These are phyloP conservation scores for Candida ipomoeae DNA, from an alignment of 805 yeast genomes.

Conservation along the genomic window DNA sequence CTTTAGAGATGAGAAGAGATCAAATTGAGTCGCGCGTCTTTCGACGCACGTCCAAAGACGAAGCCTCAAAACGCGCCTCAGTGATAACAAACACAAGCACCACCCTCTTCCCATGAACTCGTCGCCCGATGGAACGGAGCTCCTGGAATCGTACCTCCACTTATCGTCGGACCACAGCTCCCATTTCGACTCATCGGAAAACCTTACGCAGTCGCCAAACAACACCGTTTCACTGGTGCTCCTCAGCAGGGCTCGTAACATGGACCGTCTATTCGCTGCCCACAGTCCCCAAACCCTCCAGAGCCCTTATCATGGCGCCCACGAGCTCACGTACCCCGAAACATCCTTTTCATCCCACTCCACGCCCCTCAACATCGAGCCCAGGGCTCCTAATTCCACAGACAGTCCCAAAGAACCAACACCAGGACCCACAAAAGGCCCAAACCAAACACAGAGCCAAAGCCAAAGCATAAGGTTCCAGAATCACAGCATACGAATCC, in stretches of 20 bases:
- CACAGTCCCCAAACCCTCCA: background rate
- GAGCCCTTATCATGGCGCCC: background rate
- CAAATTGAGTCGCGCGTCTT: background rate
- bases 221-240: slow-evolving; percentile 4
- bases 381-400: background rate
- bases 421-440: too few species aligned
- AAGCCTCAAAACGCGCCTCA: slow-evolving; percentile 1
- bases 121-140: slow-evolving; percentile 8
- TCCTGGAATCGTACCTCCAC: slow-evolving; percentile 30
- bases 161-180: slow-evolving; percentile 23
- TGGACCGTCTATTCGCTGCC: slow-evolving; percentile 1
- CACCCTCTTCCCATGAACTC: slow-evolving; percentile 2
- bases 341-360: slow-evolving; percentile 7
- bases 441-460: too few species aligned
- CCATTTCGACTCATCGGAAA: slow-evolving; percentile 10
- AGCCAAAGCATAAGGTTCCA: too few species aligned
- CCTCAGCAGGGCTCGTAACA: slow-evolving; percentile 7
- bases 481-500: too few species aligned
- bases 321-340: background rate
- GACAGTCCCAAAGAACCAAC: too few species aligned
- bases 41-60: slow-evolving; percentile 1
- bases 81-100: background rate
- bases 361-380: slow-evolving; percentile 5
- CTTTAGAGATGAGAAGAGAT: too few species aligned
- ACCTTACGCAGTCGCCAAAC: background rate